A percentile compares a stretch with the other conserved stretches of the same genome.
phyloP scores from a whole-genome alignment of 169 alveolate genomes.

The Eimeria praecox region DNA sequence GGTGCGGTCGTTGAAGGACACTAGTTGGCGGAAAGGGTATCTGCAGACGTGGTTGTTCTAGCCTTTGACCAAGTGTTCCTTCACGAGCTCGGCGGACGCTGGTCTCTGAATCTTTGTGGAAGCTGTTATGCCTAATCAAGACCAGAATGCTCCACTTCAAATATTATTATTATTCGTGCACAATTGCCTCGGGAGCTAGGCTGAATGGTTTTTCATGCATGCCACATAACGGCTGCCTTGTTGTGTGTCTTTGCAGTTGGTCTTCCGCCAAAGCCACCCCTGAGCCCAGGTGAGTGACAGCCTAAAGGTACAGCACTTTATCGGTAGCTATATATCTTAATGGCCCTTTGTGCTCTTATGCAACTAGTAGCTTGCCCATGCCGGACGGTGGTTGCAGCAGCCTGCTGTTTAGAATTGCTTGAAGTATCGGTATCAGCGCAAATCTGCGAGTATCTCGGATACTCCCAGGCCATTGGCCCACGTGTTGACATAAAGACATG shows the following conservation, averaged over 20 bases:
- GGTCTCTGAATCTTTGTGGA: too few relatives aligned
- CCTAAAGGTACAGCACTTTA: neutral
- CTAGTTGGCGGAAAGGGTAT: too few relatives aligned
- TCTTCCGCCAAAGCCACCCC: neutral
- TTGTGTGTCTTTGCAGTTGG: neutral
- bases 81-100: too few relatives aligned
- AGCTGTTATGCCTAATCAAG: too few relatives aligned
- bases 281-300: neutral
- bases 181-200: too few relatives aligned
- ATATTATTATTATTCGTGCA: too few relatives aligned
- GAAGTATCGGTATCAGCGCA: neutral
- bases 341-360: neutral
- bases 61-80: too few relatives aligned
- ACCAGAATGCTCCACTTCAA: too few relatives aligned
- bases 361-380: neutral
- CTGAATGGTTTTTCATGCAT: too few relatives aligned
- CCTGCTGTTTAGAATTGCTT: neutral
- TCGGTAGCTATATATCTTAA: neutral
- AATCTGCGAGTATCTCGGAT: neutral
- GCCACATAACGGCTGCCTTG: too few relatives aligned
- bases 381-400: neutral
- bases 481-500: neutral
- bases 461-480: neutral
- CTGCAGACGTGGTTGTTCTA: too few relatives aligned
- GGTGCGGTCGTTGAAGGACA: too few relatives aligned